Evolutionary conservation across 2,329 filamentous ascomycete species (phyloP).

Genomic region (Amesomyces nigricolor): DNA sequence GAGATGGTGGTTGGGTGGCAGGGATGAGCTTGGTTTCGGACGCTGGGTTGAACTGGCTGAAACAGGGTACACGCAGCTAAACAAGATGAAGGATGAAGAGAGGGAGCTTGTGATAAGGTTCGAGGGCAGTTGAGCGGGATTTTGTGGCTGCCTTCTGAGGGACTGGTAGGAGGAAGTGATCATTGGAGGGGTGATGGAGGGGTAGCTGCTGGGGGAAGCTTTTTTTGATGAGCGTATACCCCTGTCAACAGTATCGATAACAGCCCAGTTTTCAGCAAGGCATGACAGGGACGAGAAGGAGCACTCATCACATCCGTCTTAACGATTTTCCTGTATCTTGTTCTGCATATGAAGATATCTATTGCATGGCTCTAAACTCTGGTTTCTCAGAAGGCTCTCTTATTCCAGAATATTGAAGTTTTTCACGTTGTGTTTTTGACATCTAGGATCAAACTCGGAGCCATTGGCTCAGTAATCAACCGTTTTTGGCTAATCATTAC

Average conservation of each 20-base stretch:
- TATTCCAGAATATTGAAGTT: no score
- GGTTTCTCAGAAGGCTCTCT: no score
- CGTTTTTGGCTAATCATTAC: no score
- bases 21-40: neutral
- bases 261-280: neutral
- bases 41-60: neutral
- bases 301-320: no score
- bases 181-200: constrained; percentile 15
- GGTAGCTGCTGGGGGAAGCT: neutral
- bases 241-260: constrained; percentile 3
- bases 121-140: constrained; percentile 6
- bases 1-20: neutral
- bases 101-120: neutral
- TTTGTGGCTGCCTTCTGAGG: neutral
- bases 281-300: no score
- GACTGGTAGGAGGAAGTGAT: no score
- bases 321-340: no score
- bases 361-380: no score
- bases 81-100: neutral
- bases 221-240: neutral
- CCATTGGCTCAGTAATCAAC: no score
- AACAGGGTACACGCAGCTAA: neutral
- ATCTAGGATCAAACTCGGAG: no score
- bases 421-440: no score
- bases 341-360: no score